phyloP scores from a whole-genome alignment of 2,329 filamentous ascomycete species.

The Alternaria sp. region DNA sequence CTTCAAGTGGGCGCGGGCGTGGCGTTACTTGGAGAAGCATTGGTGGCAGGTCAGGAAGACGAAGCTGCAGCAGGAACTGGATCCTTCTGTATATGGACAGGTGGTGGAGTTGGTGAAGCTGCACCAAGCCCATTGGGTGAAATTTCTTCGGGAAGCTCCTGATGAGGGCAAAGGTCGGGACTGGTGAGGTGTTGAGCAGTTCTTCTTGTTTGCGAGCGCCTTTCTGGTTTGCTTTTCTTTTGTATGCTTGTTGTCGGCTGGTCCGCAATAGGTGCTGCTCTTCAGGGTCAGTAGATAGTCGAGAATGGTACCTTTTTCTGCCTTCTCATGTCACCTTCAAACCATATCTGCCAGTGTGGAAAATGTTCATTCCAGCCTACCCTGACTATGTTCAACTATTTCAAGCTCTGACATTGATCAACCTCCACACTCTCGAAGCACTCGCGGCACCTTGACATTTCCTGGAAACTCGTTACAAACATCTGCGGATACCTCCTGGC shows the following conservation, averaged over 20 bases:
- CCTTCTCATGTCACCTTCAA: not conserved
- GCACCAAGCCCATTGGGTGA: conserved; percentile 1
- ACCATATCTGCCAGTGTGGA: not conserved
- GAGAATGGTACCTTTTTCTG: conserved; percentile 3
- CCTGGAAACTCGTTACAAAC: not conserved
- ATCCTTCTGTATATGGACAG: not conserved
- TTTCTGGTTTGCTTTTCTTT: not conserved
- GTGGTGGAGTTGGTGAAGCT: not conserved
- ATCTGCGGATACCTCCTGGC: not conserved
- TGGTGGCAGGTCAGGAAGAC: not conserved
- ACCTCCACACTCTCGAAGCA: not conserved
- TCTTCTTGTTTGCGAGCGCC: not conserved
- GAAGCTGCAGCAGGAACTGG: not conserved
- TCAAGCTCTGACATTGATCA: not conserved
- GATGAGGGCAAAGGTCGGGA: not conserved
- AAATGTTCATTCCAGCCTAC: not conserved
- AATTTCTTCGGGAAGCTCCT: not conserved
- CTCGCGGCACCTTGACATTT: not conserved
- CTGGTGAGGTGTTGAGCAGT: not conserved
- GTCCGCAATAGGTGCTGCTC: not conserved
- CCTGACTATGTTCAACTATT: not conserved
- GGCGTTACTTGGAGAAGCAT: not conserved
- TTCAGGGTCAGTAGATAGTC: conserved; percentile 1
- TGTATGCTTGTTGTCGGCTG: conserved; percentile 7
- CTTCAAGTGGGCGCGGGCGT: not conserved